Percentiles rank a stretch among this genome's conserved stretches.
Conservation (phyloP, 148 eudicot species). For the Hydrangea macrophylla region DNA sequence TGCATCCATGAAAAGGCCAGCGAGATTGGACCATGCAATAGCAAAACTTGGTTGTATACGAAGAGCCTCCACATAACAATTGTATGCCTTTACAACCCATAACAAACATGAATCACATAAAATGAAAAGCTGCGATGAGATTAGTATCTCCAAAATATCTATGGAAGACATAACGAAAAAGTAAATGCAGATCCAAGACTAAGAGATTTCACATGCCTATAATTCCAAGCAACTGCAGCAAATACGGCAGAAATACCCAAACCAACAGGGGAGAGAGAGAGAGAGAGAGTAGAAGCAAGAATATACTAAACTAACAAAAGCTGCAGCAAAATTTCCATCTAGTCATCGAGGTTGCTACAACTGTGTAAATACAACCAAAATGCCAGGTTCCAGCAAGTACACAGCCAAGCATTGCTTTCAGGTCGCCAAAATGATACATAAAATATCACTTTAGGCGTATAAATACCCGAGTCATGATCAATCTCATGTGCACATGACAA, state of each 20-base stretch:
- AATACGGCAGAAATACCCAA: background rate
- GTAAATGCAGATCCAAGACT: background rate
- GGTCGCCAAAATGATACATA: background rate
- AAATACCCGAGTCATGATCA: background rate
- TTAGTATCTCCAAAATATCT: background rate
- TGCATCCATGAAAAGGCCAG: constrained; percentile 88
- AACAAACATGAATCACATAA: background rate
- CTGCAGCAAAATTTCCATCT: too few relatives aligned
- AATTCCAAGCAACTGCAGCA: background rate
- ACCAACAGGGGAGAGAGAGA: too few relatives aligned
- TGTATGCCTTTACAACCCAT: constrained; percentile 64
- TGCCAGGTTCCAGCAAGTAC: too few relatives aligned
- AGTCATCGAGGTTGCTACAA: too few relatives aligned
- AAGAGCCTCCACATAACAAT: constrained; percentile 88
- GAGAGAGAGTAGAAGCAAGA: too few relatives aligned
- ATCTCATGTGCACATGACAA: background rate
- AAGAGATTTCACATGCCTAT: background rate
- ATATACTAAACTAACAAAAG: too few relatives aligned
- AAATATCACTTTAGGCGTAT: background rate
- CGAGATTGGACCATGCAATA: constrained; percentile 95
- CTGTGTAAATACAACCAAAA: too few relatives aligned
- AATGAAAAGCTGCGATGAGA: background rate
- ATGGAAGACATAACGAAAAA: too few relatives aligned
- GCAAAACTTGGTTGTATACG: constrained; percentile 84
- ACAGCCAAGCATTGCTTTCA: background rate